Evolutionary conservation across 2,329 filamentous ascomycete genomes (phyloP), one percentile per base, ranked within the genome.

Genomic region (Clonostachys sp.): DNA sequence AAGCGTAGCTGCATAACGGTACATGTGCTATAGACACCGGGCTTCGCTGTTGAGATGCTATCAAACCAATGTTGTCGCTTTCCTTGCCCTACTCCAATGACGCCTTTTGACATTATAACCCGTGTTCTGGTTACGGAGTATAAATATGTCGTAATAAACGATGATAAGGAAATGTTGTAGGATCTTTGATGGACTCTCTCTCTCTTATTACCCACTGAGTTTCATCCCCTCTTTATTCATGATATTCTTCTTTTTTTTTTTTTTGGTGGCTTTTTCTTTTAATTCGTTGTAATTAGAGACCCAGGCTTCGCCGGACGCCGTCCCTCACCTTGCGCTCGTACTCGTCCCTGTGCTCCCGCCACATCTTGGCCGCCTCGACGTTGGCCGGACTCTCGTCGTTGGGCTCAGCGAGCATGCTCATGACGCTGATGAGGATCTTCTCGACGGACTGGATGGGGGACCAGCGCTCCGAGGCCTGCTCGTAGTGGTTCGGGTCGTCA

Each of bases 401-500:
- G 50, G 92, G 91, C 71, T 96, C 91, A 1, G 91, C 91, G 42
- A 97, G 81, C 91, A 97, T 97, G 69, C 90, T 96, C 87, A 97
- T 97, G 51, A 97, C 92, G 43, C 85, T 91, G 49, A 97, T 91
- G 56, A 97, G 76, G 57, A 97, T 97, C 76, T 96, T 97, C 72
- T 97, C 94, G 56, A 96, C 92, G 50, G 87, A 94, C 73, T 97
- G 94, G 53, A 97, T 96, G 12, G 92, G 92, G 30, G 87, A 92
- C 92, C 92, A 97, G 53, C 92, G 85, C 74, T 97, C 94, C 2
- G 87, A 91, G 8, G 94, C 92, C 59, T 92, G 89, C 70, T 97
- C 92, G 78, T 97, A 97, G 74, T 96, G 91, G 73, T 96, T 96
- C 47, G 94, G 94, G 68, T 97, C 92, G 71, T 97, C 92, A 60